Conservation (phyloP, 1,139 yeast species). For the Debaryomyces subglobosus region DNA sequence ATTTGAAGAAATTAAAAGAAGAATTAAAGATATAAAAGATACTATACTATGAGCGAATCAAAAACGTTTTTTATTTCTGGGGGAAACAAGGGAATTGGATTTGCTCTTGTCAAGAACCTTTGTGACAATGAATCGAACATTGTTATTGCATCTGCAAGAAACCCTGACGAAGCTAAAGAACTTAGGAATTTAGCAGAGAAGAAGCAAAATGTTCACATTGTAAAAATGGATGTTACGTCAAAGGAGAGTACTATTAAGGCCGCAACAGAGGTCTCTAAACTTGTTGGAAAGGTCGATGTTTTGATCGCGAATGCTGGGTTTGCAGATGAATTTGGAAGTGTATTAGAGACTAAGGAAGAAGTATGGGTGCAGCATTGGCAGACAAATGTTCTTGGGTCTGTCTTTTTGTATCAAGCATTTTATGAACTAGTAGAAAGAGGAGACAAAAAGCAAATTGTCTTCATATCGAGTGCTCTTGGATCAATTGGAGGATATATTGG, state of each 20-base stretch:
- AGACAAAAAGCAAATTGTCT: conserved; percentile 23
- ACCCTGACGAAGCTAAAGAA: conserved; percentile 16
- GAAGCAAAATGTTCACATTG: conserved; percentile 6
- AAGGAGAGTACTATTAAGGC: conserved; percentile 11
- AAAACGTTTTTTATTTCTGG: conserved; percentile 21
- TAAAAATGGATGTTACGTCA: conserved; percentile 6
- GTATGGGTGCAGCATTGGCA: conserved; percentile 24
- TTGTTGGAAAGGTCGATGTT: conserved; percentile 19
- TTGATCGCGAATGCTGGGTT: conserved; percentile 23
- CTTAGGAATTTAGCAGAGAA: conserved; percentile 14
- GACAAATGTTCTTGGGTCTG: conserved; percentile 33
- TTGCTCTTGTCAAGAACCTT: conserved; percentile 16
- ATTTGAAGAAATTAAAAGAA: background rate
- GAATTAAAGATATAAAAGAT: background rate
- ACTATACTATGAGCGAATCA: background rate
- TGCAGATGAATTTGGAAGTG: conserved; percentile 7
- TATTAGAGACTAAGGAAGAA: conserved; percentile 14
- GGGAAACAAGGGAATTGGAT: conserved; percentile 27
- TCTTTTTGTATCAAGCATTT: conserved; percentile 28
- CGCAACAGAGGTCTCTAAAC: conserved; percentile 14
- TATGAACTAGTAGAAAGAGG: conserved; percentile 26
- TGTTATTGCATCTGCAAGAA: conserved; percentile 24
- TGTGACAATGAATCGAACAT: conserved; percentile 13
- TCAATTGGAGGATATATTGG: conserved; percentile 19
- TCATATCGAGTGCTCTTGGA: conserved; percentile 29